Base-by-base conservation (phyloP, 805 yeast species). In the Cyberlindnera veronae region DNA sequence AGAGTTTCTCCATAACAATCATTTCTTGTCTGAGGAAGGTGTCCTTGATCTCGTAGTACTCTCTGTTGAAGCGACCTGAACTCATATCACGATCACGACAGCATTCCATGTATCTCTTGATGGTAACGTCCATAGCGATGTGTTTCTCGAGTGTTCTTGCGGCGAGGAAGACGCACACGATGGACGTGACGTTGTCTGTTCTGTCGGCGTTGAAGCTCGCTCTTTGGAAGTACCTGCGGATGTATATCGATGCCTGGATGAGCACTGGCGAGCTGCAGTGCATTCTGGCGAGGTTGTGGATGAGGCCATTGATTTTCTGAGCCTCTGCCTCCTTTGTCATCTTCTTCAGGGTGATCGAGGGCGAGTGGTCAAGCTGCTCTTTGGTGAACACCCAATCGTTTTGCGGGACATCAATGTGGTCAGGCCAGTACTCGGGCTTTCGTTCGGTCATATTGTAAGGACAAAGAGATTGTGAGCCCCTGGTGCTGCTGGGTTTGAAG, bases 381-480 rank as follows among this genome's bases (percentile, higher is more conserved):
- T 13, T 22, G 2, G 52, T 31, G 43, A 53, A 53, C 9, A 51
- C 21, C 57, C 57, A 53, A 23, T 48, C 45, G 29, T 53, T 53
- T 13, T 26, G 29, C 9, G 44, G 42, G 8, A 46, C 34, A 2
- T 40, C 50, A 20, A 53, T 51, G 29, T 33, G 36, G 31, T 38
- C 48, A 2, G 55, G 53, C 48, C 51, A 51, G n/a, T n/a, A n/a
- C n/a, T n/a, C n/a, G n/a, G n/a, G n/a, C n/a, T n/a, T n/a, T n/a
- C n/a, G n/a, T n/a, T n/a, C n/a, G n/a, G n/a, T n/a, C n/a, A n/a
- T n/a, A n/a, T n/a, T n/a, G n/a, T n/a, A n/a, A n/a, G n/a, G n/a
- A n/a, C n/a, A n/a, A n/a, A n/a, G n/a, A n/a, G n/a, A n/a, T n/a
- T n/a, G n/a, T n/a, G n/a, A n/a, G n/a, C n/a, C n/a, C n/a, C n/a